phyloP scores from a whole-genome alignment of 371 early-diverging fungal species.

The Mortierella sp. region DNA sequence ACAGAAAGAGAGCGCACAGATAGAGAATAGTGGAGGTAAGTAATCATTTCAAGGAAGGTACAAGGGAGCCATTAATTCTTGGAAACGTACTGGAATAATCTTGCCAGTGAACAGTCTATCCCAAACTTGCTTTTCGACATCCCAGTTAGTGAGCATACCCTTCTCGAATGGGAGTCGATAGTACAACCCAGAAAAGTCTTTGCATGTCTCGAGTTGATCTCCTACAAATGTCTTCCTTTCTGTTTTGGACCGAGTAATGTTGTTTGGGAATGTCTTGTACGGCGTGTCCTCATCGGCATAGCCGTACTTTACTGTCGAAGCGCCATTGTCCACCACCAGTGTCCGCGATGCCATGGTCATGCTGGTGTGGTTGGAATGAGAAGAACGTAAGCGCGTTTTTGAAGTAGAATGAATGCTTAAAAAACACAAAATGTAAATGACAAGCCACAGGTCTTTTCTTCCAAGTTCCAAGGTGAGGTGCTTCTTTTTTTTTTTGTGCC shows the following conservation, averaged over 20 bases:
- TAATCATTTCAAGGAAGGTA: not conserved
- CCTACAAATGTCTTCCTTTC: slow-evolving; percentile 75
- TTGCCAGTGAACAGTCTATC: slow-evolving; percentile 76
- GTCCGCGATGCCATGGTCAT: slow-evolving; percentile 40
- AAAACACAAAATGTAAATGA: not conserved
- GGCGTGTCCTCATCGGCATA: slow-evolving; percentile 52
- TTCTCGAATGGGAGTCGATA: slow-evolving; percentile 86
- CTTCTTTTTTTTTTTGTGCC: not conserved
- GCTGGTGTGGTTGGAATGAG: not conserved
- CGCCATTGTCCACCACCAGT: slow-evolving; percentile 85
- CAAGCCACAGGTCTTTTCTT: slow-evolving; percentile 7
- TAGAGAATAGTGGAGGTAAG: not conserved
- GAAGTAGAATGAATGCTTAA: not conserved
- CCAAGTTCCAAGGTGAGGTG: not conserved
- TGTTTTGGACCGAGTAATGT: slow-evolving; percentile 70
- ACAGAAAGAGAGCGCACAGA: not conserved
- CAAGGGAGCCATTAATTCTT: not conserved
- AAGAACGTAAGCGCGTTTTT: not conserved
- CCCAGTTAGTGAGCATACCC: slow-evolving; percentile 85
- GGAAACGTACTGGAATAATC: slow-evolving; percentile 63
- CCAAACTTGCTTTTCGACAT: slow-evolving; percentile 83
- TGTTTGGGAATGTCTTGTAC: slow-evolving; percentile 73
- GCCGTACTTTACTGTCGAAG: slow-evolving; percentile 78
- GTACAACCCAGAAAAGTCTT: slow-evolving; percentile 80
- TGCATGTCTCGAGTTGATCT: slow-evolving; percentile 75